A percentile compares a stretch with the other conserved stretches of the same genome.
phyloP scores from a whole-genome alignment of 208 protist genomes.

The Naegleria fowleri region DNA sequence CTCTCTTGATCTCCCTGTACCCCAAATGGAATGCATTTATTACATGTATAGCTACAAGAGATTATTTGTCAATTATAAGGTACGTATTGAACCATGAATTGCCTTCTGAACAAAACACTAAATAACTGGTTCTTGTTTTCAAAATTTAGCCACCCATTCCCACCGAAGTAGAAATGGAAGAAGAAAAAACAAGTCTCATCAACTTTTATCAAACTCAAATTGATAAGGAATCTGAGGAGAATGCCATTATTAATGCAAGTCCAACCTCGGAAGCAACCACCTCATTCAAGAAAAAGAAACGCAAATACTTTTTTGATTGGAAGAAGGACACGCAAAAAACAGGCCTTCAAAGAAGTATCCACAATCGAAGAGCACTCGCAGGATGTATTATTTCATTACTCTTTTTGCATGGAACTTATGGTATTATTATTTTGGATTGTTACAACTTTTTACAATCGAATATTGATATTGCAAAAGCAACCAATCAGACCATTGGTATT shows the following conservation, averaged over 20 bases:
- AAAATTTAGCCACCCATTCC: not conserved
- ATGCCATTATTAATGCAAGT: not conserved
- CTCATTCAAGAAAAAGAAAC: not conserved
- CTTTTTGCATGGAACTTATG: not conserved
- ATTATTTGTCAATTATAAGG: not conserved
- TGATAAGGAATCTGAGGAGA: not conserved
- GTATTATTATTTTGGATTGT: not conserved
- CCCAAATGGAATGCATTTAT: too few species aligned
- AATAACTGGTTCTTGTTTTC: too few species aligned
- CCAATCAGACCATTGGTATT: not conserved
- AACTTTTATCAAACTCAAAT: constrained; percentile 5
- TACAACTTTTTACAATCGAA: not conserved
- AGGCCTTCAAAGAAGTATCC: not conserved
- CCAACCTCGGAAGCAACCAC: not conserved
- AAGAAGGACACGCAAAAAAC: not conserved
- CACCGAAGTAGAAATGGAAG: not conserved
- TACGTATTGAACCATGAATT: too few species aligned
- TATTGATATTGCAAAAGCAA: not conserved
- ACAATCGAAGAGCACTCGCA: not conserved
- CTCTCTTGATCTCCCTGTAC: too few species aligned
- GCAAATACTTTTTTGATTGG: not conserved
- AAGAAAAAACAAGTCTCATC: not conserved
- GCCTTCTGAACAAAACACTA: too few species aligned
- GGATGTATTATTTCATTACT: not conserved
- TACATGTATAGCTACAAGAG: not conserved